These are phyloP conservation scores for Mariannaea elegans DNA, from an alignment of 2,329 filamentous ascomycete genomes.

Conservation along the genomic window DNA sequence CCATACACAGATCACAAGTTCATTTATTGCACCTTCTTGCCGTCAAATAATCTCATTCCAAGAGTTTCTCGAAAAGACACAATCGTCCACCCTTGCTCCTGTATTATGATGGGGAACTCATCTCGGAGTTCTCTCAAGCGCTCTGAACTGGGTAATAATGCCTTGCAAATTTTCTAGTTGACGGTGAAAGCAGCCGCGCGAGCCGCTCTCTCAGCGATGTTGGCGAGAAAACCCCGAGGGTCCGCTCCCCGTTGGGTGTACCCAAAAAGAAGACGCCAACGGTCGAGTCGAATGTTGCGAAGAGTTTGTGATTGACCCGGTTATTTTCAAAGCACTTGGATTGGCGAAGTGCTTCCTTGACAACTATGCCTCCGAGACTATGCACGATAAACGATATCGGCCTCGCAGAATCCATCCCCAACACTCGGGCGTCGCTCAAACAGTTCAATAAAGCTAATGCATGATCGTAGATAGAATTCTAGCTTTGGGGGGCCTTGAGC, in stretches of 20 bases:
- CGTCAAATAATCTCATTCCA: conserved; percentile 3
- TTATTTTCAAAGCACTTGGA: neutral
- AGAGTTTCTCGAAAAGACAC: conserved; percentile 48
- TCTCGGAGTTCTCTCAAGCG: neutral
- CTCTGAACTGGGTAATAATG: neutral
- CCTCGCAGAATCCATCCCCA: conserved; percentile 35
- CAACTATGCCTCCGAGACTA: conserved; percentile 46
- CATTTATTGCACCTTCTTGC: neutral
- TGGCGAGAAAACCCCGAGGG: conserved; percentile 38
- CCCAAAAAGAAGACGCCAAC: conserved; percentile 45
- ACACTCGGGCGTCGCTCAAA: conserved; percentile 44
- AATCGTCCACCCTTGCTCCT: conserved; percentile 40
- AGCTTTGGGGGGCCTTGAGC: conserved; percentile 33
- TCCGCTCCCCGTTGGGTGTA: conserved; percentile 44
- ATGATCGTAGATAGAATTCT: conserved; percentile 42
- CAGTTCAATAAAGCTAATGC: conserved; percentile 26
- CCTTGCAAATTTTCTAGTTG: neutral
- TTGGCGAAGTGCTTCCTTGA: conserved; percentile 41
- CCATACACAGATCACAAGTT: neutral
- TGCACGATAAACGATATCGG: conserved; percentile 45
- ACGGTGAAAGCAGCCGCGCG: neutral
- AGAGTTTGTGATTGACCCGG: neutral
- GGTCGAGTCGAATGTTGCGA: conserved; percentile 36
- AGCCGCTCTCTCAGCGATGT: conserved; percentile 25
- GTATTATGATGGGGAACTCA: neutral